Percentiles rank a stretch among this genome's conserved stretches.
Evolutionary conservation across 192 early-diverging fungal genomes (phyloP).

Genomic region (Allomyces arbusculus): DNA sequence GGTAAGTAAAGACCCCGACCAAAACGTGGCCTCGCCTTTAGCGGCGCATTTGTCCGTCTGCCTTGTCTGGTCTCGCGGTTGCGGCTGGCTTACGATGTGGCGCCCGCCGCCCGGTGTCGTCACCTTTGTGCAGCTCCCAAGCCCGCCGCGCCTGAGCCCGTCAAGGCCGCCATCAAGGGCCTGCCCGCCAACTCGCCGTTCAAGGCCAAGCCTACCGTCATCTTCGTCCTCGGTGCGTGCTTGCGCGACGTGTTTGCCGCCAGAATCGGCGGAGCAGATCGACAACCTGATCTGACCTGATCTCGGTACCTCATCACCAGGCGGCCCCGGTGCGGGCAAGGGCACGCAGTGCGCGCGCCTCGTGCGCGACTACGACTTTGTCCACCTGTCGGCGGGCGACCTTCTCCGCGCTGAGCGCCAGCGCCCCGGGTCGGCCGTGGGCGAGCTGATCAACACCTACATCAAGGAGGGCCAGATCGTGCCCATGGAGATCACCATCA

Average conservation of each 20-base stretch:
- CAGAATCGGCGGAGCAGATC: too few species aligned
- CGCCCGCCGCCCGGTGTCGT: too few species aligned
- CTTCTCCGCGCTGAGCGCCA: conserved; percentile 79
- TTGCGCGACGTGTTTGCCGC: too few species aligned
- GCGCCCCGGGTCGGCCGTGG: conserved; percentile 59
- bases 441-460: conserved; percentile 74
- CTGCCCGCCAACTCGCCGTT: background rate
- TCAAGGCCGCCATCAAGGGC: background rate
- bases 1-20: too few species aligned
- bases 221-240: background rate
- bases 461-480: conserved; percentile 92
- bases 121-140: too few species aligned
- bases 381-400: conserved; percentile 91
- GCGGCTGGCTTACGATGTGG: too few species aligned
- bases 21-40: too few species aligned
- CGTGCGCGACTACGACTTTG: conserved; percentile 75
- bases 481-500: conserved; percentile 86
- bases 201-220: background rate
- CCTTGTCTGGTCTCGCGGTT: too few species aligned
- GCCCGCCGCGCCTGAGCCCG: too few species aligned
- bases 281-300: too few species aligned
- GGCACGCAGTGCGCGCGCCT: conserved; percentile 86
- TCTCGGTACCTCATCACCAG: conserved; percentile 5
- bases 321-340: conserved; percentile 75
- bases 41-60: too few species aligned